A percentile compares a stretch with the other conserved stretches of the same genome.
phyloP scores from a whole-genome alignment of 805 yeast genomes.

The Teunomyces pallodes region DNA sequence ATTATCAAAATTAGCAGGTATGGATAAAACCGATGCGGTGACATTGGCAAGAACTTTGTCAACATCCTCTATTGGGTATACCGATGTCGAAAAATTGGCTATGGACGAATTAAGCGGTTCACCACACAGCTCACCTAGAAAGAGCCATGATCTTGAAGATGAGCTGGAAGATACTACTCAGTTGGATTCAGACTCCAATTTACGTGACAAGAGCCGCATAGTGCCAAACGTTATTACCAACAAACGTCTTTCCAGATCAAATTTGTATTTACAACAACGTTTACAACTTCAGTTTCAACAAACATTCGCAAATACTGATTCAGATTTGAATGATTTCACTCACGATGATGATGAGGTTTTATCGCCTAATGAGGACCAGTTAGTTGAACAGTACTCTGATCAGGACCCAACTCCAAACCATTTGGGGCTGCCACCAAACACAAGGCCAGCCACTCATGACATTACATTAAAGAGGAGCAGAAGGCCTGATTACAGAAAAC shows the following conservation, averaged over 20 bases:
- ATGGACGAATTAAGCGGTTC: conserved; percentile 11
- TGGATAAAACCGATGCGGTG: conserved; percentile 77
- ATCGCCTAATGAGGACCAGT: neutral
- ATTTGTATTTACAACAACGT: conserved; percentile 14
- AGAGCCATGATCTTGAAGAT: neutral
- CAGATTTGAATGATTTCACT: conserved; percentile 37
- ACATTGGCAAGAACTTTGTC: conserved; percentile 79
- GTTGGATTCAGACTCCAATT: conserved; percentile 15
- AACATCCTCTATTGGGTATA: conserved; percentile 61
- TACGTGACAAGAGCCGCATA: conserved; percentile 1
- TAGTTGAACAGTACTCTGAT: neutral
- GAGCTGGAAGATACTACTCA: conserved; percentile 11
- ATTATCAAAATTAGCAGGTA: conserved; percentile 72
- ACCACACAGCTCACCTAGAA: conserved; percentile 10
- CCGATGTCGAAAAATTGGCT: conserved; percentile 43
- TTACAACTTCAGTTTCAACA: conserved; percentile 17
- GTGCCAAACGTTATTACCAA: neutral
- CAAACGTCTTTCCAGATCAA: conserved; percentile 7
- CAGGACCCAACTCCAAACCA: neutral
- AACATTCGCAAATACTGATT: conserved; percentile 24
- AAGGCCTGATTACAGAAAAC: conserved; percentile 39
- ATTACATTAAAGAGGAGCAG: conserved; percentile 38
- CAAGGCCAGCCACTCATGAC: conserved; percentile 10
- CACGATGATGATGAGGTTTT: neutral
- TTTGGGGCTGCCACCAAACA: neutral